Evolutionary conservation across 345 rosid genomes (phyloP).

Genomic region (Syzygium aqueum): DNA sequence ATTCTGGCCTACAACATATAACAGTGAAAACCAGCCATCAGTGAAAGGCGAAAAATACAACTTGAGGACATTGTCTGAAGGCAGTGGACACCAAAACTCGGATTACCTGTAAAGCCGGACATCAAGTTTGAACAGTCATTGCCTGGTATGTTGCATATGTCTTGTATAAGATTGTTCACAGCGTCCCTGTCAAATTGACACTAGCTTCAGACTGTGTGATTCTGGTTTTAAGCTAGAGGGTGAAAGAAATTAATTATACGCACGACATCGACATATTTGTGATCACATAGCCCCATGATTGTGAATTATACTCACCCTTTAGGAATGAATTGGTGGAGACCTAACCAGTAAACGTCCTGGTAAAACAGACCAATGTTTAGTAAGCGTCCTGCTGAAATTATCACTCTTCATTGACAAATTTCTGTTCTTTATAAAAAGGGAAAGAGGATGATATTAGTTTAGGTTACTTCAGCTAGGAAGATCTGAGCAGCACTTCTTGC

Average conservation of each 20-base stretch:
- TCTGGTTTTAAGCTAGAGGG: neutral
- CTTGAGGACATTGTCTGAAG: neutral
- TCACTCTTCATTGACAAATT: neutral
- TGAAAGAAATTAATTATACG: neutral
- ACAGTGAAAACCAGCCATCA: neutral
- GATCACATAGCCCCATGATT: neutral
- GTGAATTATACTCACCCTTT: slow-evolving; percentile 17
- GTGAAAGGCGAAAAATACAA: neutral
- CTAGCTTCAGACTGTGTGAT: neutral
- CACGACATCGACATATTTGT: neutral
- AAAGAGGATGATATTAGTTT: neutral
- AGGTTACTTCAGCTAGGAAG: slow-evolving; percentile 20
- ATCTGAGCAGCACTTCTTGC: slow-evolving; percentile 15
- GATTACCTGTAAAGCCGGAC: slow-evolving; percentile 21
- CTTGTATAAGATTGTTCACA: slow-evolving; percentile 10
- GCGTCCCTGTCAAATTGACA: slow-evolving; percentile 11
- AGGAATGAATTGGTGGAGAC: slow-evolving; percentile 26
- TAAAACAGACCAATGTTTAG: neutral
- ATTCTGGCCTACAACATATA: slow-evolving; percentile 15
- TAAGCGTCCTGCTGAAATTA: neutral
- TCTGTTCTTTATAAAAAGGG: neutral
- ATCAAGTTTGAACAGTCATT: slow-evolving; percentile 14
- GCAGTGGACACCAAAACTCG: neutral
- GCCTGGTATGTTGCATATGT: slow-evolving; percentile 8
- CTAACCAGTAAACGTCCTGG: slow-evolving; percentile 34